Percentiles rank a stretch among this genome's conserved stretches.
Evolutionary conservation across 768 basidiomycete genomes (phyloP).

Genomic region (Filobasidium floriforme): DNA sequence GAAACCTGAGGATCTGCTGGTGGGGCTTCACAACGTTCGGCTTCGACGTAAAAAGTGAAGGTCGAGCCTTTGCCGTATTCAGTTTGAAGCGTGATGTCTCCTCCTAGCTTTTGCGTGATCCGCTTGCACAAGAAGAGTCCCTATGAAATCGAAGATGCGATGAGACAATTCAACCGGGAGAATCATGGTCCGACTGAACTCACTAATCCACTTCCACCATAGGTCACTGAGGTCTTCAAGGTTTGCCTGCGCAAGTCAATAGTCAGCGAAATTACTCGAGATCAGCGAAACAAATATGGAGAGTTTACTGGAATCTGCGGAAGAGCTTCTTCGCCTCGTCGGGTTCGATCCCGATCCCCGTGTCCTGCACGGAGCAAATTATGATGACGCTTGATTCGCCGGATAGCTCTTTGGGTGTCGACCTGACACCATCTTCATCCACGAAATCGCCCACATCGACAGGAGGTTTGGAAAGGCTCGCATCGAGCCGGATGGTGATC

Average conservation of each 20-base stretch:
- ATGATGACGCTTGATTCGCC: slow-evolving; percentile 16
- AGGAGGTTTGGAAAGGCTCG: slow-evolving; percentile 16
- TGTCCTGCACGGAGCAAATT: slow-evolving; percentile 31
- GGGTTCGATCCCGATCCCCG: not conserved
- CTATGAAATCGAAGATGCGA: not conserved
- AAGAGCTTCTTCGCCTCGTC: slow-evolving; percentile 32
- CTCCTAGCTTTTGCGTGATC: slow-evolving; percentile 25
- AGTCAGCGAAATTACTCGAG: not conserved
- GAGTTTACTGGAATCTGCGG: slow-evolving; percentile 28
- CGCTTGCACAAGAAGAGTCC: slow-evolving; percentile 33
- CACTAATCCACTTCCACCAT: slow-evolving; percentile 31
- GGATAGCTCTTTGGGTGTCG: not conserved
- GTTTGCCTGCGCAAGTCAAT: slow-evolving; percentile 20
- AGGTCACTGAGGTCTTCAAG: slow-evolving; percentile 29
- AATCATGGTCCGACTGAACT: not conserved
- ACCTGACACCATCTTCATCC: slow-evolving; percentile 2
- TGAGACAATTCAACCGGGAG: not conserved
- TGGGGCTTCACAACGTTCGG: slow-evolving; percentile 8
- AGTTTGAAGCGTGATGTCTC: slow-evolving; percentile 28
- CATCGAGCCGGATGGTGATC: slow-evolving; percentile 28
- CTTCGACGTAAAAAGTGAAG: slow-evolving; percentile 25
- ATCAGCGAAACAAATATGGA: not conserved
- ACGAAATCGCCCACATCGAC: slow-evolving; percentile 10
- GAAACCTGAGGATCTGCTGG: not conserved
- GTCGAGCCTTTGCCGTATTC: slow-evolving; percentile 21